Evolutionary conservation across 2,329 filamentous ascomycete species (phyloP), one percentile per base, ranked within the genome.

Genomic region (Aspergillus japonicus): DNA sequence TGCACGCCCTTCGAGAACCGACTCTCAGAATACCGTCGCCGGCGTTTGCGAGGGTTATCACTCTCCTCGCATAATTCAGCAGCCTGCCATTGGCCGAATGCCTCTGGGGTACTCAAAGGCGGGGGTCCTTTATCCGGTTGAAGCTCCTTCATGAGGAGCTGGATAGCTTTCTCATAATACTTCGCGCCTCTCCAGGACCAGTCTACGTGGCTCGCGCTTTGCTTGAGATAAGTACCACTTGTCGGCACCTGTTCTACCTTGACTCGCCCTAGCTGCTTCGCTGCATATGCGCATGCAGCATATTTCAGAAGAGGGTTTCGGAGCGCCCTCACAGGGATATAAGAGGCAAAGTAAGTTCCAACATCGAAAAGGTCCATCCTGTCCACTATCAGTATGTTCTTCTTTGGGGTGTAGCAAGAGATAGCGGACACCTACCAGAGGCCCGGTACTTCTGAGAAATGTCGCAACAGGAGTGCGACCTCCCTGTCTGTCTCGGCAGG

Each of bases 121-220:
- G 71, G 71, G 8, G 73, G 70, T 4, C 69, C 71, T 65, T 72
- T 66, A 63, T 77, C 71, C 60, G 73, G 72, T 69, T 71, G 78
- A 68, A 70, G 73, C 62, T 75, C 78, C 71, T 73, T 79, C 77
- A 78, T 80, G 47, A 82, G 75, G 3, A 86, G 78, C 14, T 85
- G 84, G 23, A 87, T 86, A 1, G 84, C 85, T 66, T 80, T 82
- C 66, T 87, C 84, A 73, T 88, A 88, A 69, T 87, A 87, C 58
- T 85, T 84, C 1, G 85, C 83, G 1, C 82, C 84, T 62, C 83
- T 83, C 74, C 86, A 87, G 60, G 79, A 81, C 83, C 86, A 87
- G 64, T 87, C 83, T 8, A 83, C 75, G 21, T 76, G 72, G 10
- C 75, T 73, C 5, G 77, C 73, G 39, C 81, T 79, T 65, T 82